phyloP scores from a whole-genome alignment of 208 protist species.

The Naegleria fowleri region DNA sequence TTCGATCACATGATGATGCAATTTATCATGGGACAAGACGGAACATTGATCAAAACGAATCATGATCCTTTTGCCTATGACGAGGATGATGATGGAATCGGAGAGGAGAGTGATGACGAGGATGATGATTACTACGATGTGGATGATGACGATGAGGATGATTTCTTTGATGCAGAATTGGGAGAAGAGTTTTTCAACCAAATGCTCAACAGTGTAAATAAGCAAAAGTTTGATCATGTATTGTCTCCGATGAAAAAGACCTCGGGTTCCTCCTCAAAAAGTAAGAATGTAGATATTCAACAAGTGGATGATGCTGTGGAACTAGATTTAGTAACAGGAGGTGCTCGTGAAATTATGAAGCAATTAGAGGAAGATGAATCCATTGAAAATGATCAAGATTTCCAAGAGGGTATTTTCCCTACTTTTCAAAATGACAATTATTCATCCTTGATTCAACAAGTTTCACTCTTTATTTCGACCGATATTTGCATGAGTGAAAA shows the following conservation, averaged over 20 bases:
- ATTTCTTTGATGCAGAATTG: neutral
- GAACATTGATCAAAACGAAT: too few species aligned
- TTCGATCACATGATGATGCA: too few species aligned
- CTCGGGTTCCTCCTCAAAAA: neutral
- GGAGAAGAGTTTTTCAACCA: neutral
- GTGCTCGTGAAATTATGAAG: neutral
- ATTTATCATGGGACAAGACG: too few species aligned
- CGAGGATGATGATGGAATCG: neutral
- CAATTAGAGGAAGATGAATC: neutral
- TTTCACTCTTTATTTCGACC: neutral
- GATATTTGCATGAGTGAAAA: neutral
- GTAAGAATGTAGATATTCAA: neutral
- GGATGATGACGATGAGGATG: neutral
- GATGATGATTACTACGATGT: neutral
- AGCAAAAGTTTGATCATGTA: neutral
- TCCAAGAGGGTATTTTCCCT: neutral
- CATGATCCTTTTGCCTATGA: neutral
- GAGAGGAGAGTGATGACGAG: neutral
- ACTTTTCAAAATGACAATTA: neutral
- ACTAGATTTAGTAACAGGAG: neutral
- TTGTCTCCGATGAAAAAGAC: neutral
- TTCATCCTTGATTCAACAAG: neutral
- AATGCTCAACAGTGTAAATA: neutral
- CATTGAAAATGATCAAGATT: neutral
- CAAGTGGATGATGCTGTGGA: too few species aligned